Evolutionary conservation across 2,329 filamentous ascomycete genomes (phyloP), one percentile per base, ranked within the genome.

Genomic region (Ploettnerulaceae sp.): DNA sequence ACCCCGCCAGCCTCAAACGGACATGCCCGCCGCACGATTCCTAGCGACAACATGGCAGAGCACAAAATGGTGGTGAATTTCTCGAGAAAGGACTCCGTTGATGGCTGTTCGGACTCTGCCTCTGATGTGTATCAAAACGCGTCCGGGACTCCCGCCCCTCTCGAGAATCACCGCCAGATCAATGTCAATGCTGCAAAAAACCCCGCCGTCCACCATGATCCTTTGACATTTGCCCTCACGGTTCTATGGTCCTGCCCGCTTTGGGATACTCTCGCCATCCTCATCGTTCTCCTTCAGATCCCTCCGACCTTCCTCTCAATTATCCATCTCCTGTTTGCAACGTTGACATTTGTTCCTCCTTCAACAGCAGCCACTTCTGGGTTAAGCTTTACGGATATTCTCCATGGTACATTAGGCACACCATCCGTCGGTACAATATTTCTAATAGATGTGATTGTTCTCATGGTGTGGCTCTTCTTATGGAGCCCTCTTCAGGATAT

Each of bases 251-350:
- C 89, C 42, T 91, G 90, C 61, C 91, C 91, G 44, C 81, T 95
- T 63, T 86, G 89, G 70, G 91, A 97, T 70, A 95, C 91, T 51
- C 88, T 96, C 69, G 89, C 91, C 64, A 95, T 97, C 62, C 81
- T 97, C 66, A 95, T 96, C 69, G 86, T 96, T 60, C 79, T 97
- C 57, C 86, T 96, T 68, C 90, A 95, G 65, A 81, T 96, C 7
- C 90, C 91, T 22, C 88, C 90, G 17, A 83, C 91, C 61, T 82
- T 91, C 48, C 77, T 96, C 61, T 91, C 89, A 54, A 75, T 89
- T 66, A 88, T 95, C 61, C 94, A 96, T 68, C 84, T 89, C 64
- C 78, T 95, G 57, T 97, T 96, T 69, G 89, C 91, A 57, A 84
- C 89, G 55, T 77, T 96, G 64, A 96, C 90, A 37, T 94, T 96